Base-by-base conservation (phyloP, 345 rosid genomes). In the Gossypium anomalum region DNA sequence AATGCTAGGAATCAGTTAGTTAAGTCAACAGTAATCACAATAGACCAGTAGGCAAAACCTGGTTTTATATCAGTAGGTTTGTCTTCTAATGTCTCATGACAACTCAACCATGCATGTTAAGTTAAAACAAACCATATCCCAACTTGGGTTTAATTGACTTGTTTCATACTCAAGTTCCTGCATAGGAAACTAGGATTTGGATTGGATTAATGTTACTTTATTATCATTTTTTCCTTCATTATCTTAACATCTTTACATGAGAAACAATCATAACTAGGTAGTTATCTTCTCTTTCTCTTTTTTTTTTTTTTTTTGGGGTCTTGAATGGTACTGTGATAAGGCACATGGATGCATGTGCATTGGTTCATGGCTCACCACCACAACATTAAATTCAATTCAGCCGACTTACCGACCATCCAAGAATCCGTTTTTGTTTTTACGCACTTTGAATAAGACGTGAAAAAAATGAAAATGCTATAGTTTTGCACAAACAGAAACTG, bases 81-180 rank as follows among this genome's bases (percentile, higher is more conserved):
- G 64, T 60, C 70, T 67, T 74, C 23, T 78, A 38, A 34, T 14
- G 72, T 11, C 73, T 29, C 12, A 14, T 65, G 73, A 65, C 80
- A 72, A 57, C 76, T 60, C 74, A 77, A 77, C 57, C 12, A 52
- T 43, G 34, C 58, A 53, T 53, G 58, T 53, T 53, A n/a, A 53
- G 58, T 53, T 53, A 53, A 17, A 53, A 53, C 58, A 53, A 23
- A n/a, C 58, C 58, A 53, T 20, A 53, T n/a, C 58, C 58, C 58
- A 53, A 53, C 22, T 53, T 53, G 23, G 9, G 11, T n/a, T n/a
- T 17, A 53, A 17, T 20, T 53, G 58, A 53, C 58, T n/a, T n/a
- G 58, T 23, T 15, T 16, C 9, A 44, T 8, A 12, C 7, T 23
- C 51, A 45, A 12, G n/a, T 57, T 43, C 51, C 27, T 12, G 25